Evolutionary conservation across 208 protist genomes (phyloP).

Genomic region (Leishmania amazonensis): DNA sequence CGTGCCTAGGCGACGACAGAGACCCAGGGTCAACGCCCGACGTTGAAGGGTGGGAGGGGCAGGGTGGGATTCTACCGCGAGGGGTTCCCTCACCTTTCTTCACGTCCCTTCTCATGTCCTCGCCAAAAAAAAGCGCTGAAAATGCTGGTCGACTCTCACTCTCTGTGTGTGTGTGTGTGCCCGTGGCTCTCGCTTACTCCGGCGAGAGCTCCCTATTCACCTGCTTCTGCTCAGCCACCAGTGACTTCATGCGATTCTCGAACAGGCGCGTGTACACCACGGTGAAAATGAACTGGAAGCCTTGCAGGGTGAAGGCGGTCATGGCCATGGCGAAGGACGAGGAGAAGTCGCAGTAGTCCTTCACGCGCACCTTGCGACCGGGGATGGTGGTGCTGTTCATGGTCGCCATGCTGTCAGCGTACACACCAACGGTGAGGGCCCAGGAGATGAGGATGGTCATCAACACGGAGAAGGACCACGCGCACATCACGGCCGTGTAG

Average conservation of each 20-base stretch:
- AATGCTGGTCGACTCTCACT: not conserved
- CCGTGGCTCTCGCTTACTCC: not conserved
- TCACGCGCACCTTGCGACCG: conserved; percentile 21
- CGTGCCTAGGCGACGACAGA: not conserved
- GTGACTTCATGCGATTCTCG: conserved; percentile 23
- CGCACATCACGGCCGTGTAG: conserved; percentile 30
- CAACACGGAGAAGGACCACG: conserved; percentile 34
- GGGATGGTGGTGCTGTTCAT: conserved; percentile 22
- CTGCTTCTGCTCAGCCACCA: conserved; percentile 35
- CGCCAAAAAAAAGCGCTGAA: not conserved
- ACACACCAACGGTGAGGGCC: conserved; percentile 30
- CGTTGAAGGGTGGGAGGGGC: not conserved
- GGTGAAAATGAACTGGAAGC: conserved; percentile 33
- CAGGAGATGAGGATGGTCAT: conserved; percentile 36
- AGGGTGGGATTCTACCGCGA: not conserved
- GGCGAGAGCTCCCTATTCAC: not conserved
- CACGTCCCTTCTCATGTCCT: not conserved
- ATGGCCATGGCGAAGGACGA: conserved; percentile 26
- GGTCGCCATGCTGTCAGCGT: conserved; percentile 16
- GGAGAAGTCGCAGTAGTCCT: conserved; percentile 33
- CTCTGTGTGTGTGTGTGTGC: not conserved
- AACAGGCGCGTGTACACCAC: conserved; percentile 24
- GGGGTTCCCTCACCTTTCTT: not conserved
- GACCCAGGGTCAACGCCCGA: not conserved
- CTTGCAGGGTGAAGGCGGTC: conserved; percentile 24